Evolutionary conservation across 805 yeast genomes (phyloP).

Genomic region (Myxozyma sirexii): DNA sequence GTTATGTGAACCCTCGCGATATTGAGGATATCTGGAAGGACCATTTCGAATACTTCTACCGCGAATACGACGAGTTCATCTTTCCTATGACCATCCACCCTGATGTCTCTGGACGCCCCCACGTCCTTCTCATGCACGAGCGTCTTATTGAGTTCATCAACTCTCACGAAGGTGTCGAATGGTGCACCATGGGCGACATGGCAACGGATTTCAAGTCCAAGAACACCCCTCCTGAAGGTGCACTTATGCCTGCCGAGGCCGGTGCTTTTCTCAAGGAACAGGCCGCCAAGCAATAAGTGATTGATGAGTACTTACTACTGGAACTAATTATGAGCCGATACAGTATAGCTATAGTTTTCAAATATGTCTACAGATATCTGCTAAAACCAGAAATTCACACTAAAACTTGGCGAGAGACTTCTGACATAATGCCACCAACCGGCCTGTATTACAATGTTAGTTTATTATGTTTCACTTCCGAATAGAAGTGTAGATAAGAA

Average conservation of each 20-base stretch:
- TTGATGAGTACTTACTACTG: too few species aligned
- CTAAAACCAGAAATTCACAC: constrained; percentile 38
- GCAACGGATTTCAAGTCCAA: constrained; percentile 42
- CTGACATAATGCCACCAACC: constrained; percentile 40
- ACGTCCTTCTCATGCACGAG: constrained; percentile 45
- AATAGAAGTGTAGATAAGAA: neutral
- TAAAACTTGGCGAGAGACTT: constrained; percentile 33
- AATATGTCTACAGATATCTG: neutral
- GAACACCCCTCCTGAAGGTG: constrained; percentile 41
- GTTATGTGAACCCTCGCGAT: constrained; percentile 46
- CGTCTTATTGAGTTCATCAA: constrained; percentile 45
- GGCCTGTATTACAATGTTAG: constrained; percentile 3
- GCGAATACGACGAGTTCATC: constrained; percentile 46
- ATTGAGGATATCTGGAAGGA: constrained; percentile 47
- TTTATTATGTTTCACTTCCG: neutral
- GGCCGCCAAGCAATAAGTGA: neutral
- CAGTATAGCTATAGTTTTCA: too few species aligned
- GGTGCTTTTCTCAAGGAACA: constrained; percentile 27
- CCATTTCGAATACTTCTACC: constrained; percentile 46
- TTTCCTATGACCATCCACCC: constrained; percentile 48
- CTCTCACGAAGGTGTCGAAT: constrained; percentile 46
- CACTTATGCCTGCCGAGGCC: constrained; percentile 38
- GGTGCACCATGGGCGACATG: constrained; percentile 48
- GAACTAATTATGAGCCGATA: too few species aligned
- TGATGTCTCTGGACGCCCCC: constrained; percentile 47